These are phyloP conservation scores for Backusella circina DNA, from an alignment of 192 early-diverging fungal genomes.

Conservation along the genomic window DNA sequence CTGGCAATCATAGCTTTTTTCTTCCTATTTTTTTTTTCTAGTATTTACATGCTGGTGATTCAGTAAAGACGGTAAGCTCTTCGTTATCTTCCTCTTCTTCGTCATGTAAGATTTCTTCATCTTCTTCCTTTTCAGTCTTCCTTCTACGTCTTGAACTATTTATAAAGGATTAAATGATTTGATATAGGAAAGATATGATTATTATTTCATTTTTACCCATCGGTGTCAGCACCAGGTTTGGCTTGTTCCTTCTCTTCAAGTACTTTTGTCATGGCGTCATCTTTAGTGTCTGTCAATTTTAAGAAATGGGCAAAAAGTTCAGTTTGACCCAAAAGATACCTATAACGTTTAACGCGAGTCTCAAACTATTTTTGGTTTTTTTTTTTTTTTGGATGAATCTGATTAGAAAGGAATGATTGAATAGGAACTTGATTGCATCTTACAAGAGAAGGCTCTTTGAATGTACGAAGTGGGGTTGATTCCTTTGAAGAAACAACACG, in stretches of 20 bases:
- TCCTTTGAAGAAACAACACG: constrained; percentile 6
- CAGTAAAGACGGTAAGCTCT: constrained; percentile 70
- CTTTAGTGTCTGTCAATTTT: constrained; percentile 50
- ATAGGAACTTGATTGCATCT: neutral
- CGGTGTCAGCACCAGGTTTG: constrained; percentile 29
- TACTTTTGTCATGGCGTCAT: constrained; percentile 48
- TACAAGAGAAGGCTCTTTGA: constrained; percentile 2
- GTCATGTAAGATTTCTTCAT: constrained; percentile 87
- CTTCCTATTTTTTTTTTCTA: neutral
- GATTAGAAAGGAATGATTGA: neutral
- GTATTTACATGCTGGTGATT: constrained; percentile 79
- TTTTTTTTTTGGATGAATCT: neutral
- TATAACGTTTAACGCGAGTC: constrained; percentile 61
- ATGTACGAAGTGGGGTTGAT: constrained; percentile 3
- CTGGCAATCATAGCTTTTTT: neutral
- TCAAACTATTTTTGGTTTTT: constrained; percentile 44
- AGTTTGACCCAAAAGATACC: constrained; percentile 61
- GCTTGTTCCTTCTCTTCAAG: constrained; percentile 42
- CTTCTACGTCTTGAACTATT: constrained; percentile 76
- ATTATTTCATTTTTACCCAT: constrained; percentile 34
- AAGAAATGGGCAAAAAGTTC: constrained; percentile 67
- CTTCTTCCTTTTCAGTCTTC: constrained; percentile 98
- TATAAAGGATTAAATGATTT: neutral
- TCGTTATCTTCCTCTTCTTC: constrained; percentile 57
- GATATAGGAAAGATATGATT: neutral